Base-by-base conservation (phyloP, 2,329 filamentous ascomycete genomes). In the Triangularia verruculosa region DNA sequence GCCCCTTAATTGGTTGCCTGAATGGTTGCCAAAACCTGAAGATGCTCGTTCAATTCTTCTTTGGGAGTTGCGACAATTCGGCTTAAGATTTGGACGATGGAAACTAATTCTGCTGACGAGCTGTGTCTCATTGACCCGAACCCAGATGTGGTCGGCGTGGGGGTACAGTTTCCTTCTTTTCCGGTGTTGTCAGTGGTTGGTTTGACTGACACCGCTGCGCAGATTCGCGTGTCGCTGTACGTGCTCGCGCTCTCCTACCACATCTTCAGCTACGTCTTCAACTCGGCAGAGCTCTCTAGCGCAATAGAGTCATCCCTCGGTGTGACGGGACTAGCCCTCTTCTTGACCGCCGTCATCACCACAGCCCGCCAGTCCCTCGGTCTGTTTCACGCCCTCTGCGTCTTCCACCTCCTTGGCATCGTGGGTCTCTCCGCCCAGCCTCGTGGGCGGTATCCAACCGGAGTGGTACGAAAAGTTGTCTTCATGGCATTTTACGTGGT, bases 341-440 rank as follows among this genome's bases (percentile, higher is more conserved):
- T 57, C 13, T 25, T 22, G 6, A 57, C 54, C 17, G 54, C 54
- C 12, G 17, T 30, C 25, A 39, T 39, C 22, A 57, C 54, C 4
- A 47, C 57, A 11, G 34, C 57, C n/a, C 34, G 20, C 34, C 15
- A 47, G 15, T 32, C 15, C 4, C 34, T 59, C 32, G 47, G 25
- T 4, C 57, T 59, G 1, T 59, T 59, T 34, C 57, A 59, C 20
- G 57, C 57, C 20, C 15, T 59, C 7, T 30, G 28, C 24, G 22
- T 59, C 11, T 32, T 59, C 15, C 57, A 59, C 57, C 32, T 59
- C 22, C 17, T 59, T 25, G 34, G 30, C 34, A 30, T 59, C n/a
- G 25, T 59, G n/a, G 57, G 57, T 3, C 39, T 59, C 11, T 34
- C 32, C 20, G 34, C 34, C 57, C 30, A 25, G 20, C 32, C 57